Conservation (phyloP, 371 early-diverging fungal genomes). For the Mortierella sp. region DNA sequence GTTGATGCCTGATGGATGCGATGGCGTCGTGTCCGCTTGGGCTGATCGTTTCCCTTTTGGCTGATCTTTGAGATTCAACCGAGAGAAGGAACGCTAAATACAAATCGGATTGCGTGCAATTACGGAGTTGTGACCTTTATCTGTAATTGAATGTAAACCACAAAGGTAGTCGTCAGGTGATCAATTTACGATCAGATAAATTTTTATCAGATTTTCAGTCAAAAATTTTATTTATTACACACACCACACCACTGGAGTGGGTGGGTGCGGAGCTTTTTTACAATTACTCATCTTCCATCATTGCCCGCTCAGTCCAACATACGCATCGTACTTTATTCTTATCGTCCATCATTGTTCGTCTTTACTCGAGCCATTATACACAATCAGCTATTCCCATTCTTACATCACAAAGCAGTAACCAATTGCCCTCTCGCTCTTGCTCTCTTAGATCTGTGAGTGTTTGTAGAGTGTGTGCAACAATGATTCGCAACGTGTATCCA, state of each 20-base stretch:
- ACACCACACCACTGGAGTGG: no score
- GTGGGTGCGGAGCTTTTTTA: background rate
- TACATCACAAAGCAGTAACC: background rate
- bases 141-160: background rate
- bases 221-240: background rate
- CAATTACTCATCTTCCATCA: constrained; percentile 1
- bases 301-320: no score
- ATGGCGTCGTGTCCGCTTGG: constrained; percentile 8
- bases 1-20: background rate
- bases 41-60: constrained; percentile 2
- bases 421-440: no score
- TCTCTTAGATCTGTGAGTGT: background rate
- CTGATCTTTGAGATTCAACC: background rate
- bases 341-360: background rate
- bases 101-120: background rate
- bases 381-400: background rate
- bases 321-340: background rate
- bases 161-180: background rate
- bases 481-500: background rate
- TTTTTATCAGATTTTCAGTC: constrained; percentile 17
- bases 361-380: background rate
- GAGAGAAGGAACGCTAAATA: background rate
- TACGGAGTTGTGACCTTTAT: background rate
- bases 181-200: background rate
- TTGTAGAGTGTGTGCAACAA: constrained; percentile 4